Conservation (phyloP, 2,329 filamentous ascomycete genomes). For the Nemania sp. region DNA sequence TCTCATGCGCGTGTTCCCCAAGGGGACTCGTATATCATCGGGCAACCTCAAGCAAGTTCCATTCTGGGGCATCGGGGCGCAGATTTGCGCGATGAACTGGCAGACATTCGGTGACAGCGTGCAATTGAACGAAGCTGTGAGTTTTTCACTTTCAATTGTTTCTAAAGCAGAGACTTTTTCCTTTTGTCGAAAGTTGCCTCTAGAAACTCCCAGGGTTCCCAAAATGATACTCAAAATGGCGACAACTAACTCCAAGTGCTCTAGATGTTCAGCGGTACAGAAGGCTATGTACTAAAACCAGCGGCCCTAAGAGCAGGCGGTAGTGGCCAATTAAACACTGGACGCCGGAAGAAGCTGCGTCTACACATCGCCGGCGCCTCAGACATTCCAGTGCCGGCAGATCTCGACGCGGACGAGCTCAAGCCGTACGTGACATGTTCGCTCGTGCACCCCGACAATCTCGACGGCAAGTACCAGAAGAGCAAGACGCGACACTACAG, state of each 20-base stretch:
- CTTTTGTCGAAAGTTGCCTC: no score
- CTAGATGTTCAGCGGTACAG: slow-evolving; percentile 69
- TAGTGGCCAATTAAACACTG: slow-evolving; percentile 60
- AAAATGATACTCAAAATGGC: no score
- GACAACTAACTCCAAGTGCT: no score
- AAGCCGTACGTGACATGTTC: slow-evolving; percentile 75
- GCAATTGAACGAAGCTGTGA: slow-evolving; percentile 72
- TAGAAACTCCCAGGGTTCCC: no score
- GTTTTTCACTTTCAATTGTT: no score
- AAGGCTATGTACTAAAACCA: slow-evolving; percentile 75
- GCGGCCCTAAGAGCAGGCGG: slow-evolving; percentile 68
- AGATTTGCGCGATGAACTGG: slow-evolving; percentile 78
- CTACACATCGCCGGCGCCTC: slow-evolving; percentile 73
- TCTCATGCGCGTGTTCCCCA: slow-evolving; percentile 78
- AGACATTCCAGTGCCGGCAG: slow-evolving; percentile 67
- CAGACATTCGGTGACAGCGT: slow-evolving; percentile 74
- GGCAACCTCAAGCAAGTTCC: slow-evolving; percentile 71
- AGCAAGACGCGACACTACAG: slow-evolving; percentile 72
- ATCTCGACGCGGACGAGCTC: slow-evolving; percentile 64
- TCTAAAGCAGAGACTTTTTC: no score
- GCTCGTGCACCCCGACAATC: slow-evolving; percentile 68
- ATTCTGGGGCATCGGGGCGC: slow-evolving; percentile 75
- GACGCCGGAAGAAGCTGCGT: slow-evolving; percentile 62
- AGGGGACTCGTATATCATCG: slow-evolving; percentile 75
- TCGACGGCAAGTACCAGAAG: slow-evolving; percentile 64